A percentile compares a stretch with the other conserved stretches of the same genome.
phyloP scores from a whole-genome alignment of 2,329 filamentous ascomycete genomes.

The Coniochaeta sp. region DNA sequence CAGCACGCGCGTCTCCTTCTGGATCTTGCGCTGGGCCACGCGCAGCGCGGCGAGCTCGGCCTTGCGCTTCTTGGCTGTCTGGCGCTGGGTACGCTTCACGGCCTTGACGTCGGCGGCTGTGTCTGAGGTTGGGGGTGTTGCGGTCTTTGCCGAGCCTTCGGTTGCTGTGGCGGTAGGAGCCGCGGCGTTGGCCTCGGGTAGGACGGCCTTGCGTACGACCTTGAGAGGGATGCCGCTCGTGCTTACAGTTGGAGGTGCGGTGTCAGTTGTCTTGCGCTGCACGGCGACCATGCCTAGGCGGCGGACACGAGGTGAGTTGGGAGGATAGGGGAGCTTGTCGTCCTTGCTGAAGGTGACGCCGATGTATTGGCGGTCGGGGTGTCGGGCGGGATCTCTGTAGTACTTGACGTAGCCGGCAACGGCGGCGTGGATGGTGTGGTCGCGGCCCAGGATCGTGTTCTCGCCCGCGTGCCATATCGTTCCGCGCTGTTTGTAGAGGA shows the following conservation, averaged over 20 bases:
- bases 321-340: conserved; percentile 70
- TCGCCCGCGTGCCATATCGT: conserved; percentile 93
- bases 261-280: conserved; percentile 25
- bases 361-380: conserved; percentile 89
- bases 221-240: conserved; percentile 23
- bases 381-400: conserved; percentile 77
- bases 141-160: background rate
- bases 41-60: background rate
- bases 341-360: conserved; percentile 81
- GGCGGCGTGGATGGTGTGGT: conserved; percentile 90
- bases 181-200: conserved; percentile 3
- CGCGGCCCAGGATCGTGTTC: conserved; percentile 89
- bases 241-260: conserved; percentile 26
- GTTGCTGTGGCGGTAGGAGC: background rate
- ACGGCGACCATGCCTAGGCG: conserved; percentile 64
- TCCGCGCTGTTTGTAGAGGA: conserved; percentile 94
- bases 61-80: conserved; percentile 5
- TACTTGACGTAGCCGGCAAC: conserved; percentile 90
- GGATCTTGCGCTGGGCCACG: conserved; percentile 9
- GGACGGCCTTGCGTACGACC: conserved; percentile 19
- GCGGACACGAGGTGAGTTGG: conserved; percentile 65
- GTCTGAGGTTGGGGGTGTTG: conserved; percentile 2
- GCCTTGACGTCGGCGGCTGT: background rate
- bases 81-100: conserved; percentile 3
- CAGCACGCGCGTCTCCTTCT: conserved; percentile 34